Evolutionary conservation across 768 basidiomycete genomes (phyloP).

Genomic region (Termitomyces sp.): DNA sequence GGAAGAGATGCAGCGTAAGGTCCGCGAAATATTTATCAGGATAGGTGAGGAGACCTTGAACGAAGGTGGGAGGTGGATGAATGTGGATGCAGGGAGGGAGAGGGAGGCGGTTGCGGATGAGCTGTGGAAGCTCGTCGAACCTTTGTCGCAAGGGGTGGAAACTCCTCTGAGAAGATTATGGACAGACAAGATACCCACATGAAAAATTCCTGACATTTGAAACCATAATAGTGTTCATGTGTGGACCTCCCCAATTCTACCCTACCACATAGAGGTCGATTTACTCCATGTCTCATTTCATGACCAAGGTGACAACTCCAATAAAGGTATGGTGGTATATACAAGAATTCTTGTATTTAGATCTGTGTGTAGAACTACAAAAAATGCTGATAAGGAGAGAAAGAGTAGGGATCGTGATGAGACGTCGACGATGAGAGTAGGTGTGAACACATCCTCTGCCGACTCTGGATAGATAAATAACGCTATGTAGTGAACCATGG

Average conservation of each 20-base stretch:
- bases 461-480: constrained; percentile 5
- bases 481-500: neutral
- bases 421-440: neutral
- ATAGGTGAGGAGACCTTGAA: constrained; percentile 47
- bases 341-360: constrained; percentile 4
- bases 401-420: constrained; percentile 12
- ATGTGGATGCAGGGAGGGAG: constrained; percentile 51
- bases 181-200: constrained; percentile 22
- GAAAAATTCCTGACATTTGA: neutral
- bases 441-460: neutral
- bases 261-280: neutral
- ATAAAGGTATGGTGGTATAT: neutral
- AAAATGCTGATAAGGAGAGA: constrained; percentile 7
- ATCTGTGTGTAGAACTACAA: constrained; percentile 11
- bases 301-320: neutral
- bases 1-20: constrained; percentile 64
- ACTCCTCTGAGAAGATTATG: constrained; percentile 47
- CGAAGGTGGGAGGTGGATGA: constrained; percentile 38
- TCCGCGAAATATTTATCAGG: constrained; percentile 51
- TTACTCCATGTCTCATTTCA: neutral
- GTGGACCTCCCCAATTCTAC: no score
- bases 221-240: no score
- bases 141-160: constrained; percentile 32
- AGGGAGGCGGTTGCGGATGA: constrained; percentile 44
- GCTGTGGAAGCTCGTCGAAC: constrained; percentile 48